Evolutionary conservation across 2,329 filamentous ascomycete genomes (phyloP).

Genomic region (Sphaerostilbella broomeana): DNA sequence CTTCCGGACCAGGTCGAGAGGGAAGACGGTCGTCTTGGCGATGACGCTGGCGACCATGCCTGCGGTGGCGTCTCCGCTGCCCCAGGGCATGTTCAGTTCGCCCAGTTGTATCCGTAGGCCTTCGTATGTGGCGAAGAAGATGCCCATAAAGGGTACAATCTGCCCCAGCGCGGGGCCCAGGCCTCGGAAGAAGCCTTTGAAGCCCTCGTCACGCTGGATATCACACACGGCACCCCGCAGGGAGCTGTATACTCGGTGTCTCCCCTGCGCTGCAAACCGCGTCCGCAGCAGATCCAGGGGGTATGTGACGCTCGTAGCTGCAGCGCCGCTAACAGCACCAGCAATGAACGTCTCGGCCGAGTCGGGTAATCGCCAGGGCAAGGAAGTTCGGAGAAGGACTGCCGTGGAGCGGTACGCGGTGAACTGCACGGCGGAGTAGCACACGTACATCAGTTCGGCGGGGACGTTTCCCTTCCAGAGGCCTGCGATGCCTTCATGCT

Average conservation of each 20-base stretch:
- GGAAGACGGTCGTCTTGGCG: slow-evolving; percentile 87
- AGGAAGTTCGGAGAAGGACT: slow-evolving; percentile 53
- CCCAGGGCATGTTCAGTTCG: slow-evolving; percentile 54
- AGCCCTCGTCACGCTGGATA: slow-evolving; percentile 70
- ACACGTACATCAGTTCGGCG: slow-evolving; percentile 88
- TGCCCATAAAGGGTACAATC: slow-evolving; percentile 93
- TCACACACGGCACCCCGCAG: slow-evolving; percentile 62
- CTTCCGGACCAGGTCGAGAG: slow-evolving; percentile 87
- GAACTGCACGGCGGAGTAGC: slow-evolving; percentile 87
- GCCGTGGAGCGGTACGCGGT: slow-evolving; percentile 74
- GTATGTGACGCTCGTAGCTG: slow-evolving; percentile 79
- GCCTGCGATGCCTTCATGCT: slow-evolving; percentile 73
- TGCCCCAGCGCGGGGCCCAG: slow-evolving; percentile 74
- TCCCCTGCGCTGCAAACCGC: slow-evolving; percentile 92
- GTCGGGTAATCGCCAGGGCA: slow-evolving; percentile 47
- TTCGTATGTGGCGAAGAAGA: slow-evolving; percentile 92
- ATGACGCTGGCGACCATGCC: slow-evolving; percentile 73
- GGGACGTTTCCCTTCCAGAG: slow-evolving; percentile 98
- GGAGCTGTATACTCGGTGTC: slow-evolving; percentile 67
- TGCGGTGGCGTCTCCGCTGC: slow-evolving; percentile 75
- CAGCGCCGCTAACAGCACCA: slow-evolving; percentile 74
- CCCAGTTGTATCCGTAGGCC: slow-evolving; percentile 56
- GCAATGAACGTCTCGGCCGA: slow-evolving; percentile 74
- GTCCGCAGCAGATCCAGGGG: slow-evolving; percentile 90
- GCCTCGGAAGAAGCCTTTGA: slow-evolving; percentile 79